Evolutionary conservation across 495 filamentous ascomycete genomes (phyloP), one percentile per base, ranked within the genome.

Genomic region (Endocarpon pusillum): DNA sequence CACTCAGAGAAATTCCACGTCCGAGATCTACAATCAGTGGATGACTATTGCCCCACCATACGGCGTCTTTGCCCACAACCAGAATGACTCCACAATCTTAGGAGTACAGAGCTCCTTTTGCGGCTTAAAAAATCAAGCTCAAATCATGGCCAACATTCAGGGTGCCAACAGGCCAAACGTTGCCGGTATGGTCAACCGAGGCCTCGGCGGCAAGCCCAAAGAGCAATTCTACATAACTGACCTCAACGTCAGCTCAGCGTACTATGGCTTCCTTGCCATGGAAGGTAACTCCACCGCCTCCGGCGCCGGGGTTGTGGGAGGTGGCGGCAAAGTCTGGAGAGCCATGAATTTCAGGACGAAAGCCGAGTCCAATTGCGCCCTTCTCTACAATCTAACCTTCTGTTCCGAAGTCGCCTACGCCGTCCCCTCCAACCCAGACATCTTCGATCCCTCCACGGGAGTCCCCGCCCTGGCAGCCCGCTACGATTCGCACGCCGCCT

Each of bases 341-440:
- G 50, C 67, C 14, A 71, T 74, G 33, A 65, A 51, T 4, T 83
- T 93, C 49, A 66, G 52, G 0, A 97, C 89, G 3, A 86, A 89
- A 47, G 53, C 70, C 34, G 73, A 69, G 27, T 52, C 59, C 29
- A 92, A 87, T 51, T 99, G 89, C 53, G 75, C 74, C 22, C 61
- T 99, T 9, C 62, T 99, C 22, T 80, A 71, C 54, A 72, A 87
- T 47, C 71, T 99, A 12, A 53, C 64, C 3, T 86, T 94, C 52
- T 99, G 89, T 59, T 64, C 68, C 34, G 70, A 89, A 38, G 69
- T 87, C 30, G 81, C 85, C 27, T 93, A 94, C 52, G 78, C 91
- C 15, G 89, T 94, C 0, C 89, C 89, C 0, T 70, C 73, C 34
- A 89, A 91, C 45, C 67, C 75, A 3, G n/a, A n/a, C n/a, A n/a